Evolutionary conservation across 2,329 filamentous ascomycete species (phyloP), one percentile per base, ranked within the genome.

Genomic region (Ceratocystis eucalypticola): DNA sequence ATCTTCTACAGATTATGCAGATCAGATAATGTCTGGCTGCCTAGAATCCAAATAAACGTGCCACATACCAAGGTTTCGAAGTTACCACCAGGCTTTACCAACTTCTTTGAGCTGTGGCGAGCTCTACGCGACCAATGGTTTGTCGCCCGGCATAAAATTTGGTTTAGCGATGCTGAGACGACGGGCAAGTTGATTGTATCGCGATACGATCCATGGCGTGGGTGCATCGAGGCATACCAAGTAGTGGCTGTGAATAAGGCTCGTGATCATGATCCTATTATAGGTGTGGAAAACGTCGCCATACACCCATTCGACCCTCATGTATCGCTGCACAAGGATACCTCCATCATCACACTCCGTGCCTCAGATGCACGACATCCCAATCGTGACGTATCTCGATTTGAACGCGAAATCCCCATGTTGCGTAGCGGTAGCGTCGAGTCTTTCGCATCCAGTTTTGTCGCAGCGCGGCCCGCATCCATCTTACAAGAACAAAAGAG

Each of bases 181-280:
- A 86, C 82, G 1, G 92, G 92, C 0, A 88, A 88, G 72, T 75
- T 96, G 53, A 80, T 96, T 30, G 72, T 96, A 48, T 81, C 82
- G n/a, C 85, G 88, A 12, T 96, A 91, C 72, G 85, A 96, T 72
- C 82, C 85, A 59, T 77, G 82, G 3, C 80, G 84, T 55, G 88
- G 87, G 17, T 86, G 85, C 70, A 96, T 96, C 66, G 89, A 94
- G 75, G 91, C 84, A 2, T 91, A 92, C 73, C 83, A 87, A 17
- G 77, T 96, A 17, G 77, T 92, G 3, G 89, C 88, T 1, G 82
- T 85, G 64, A 77, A 77, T 1, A 22, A n/a, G 22, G 55, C 55
- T 37, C 55, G 55, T 3, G 55, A 59, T 15, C 12, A 20, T 5
- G 55, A 59, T n/a, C 2, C 55, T 28, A 59, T 59, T 10, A 20